These are phyloP conservation scores for Elsinoe batatas DNA, from an alignment of 2,329 filamentous ascomycete species.

Conservation along the genomic window DNA sequence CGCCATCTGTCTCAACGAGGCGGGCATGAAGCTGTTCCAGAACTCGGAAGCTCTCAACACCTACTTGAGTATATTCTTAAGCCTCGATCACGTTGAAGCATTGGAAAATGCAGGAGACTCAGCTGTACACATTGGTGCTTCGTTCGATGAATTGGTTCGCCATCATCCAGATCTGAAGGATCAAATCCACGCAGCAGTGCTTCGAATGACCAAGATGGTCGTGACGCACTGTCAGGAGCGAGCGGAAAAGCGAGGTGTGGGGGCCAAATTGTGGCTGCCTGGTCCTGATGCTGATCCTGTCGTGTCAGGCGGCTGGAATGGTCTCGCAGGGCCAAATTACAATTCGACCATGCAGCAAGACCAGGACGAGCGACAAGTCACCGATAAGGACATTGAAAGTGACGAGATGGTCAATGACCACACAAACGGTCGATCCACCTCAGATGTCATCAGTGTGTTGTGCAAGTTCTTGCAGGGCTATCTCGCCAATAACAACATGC, in stretches of 20 bases:
- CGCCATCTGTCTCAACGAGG: constrained; percentile 83
- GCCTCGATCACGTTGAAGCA: constrained; percentile 73
- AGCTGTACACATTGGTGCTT: constrained; percentile 63
- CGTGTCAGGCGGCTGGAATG: constrained; percentile 46
- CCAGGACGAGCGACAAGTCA: background rate
- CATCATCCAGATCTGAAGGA: constrained; percentile 80
- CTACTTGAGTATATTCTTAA: constrained; percentile 96
- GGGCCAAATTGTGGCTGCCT: constrained; percentile 64
- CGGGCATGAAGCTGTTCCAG: constrained; percentile 79
- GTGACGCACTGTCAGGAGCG: constrained; percentile 62
- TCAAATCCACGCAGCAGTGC: constrained; percentile 72
- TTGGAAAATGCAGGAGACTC: constrained; percentile 67
- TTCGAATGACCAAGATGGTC: constrained; percentile 80
- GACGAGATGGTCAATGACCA: constrained; percentile 14
- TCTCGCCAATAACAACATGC: constrained; percentile 63
- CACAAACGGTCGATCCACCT: constrained; percentile 15
- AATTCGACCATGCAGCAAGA: background rate
- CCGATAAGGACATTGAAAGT: constrained; percentile 14
- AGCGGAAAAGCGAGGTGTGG: constrained; percentile 59
- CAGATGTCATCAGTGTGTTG: constrained; percentile 51
- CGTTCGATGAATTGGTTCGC: constrained; percentile 87
- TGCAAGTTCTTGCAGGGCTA: constrained; percentile 70
- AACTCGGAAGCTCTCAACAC: constrained; percentile 71
- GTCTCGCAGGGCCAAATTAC: constrained; percentile 27
- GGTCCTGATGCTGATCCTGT: constrained; percentile 45